phyloP scores from a whole-genome alignment of 495 filamentous ascomycete species.

The Trichoderma gamsii region DNA sequence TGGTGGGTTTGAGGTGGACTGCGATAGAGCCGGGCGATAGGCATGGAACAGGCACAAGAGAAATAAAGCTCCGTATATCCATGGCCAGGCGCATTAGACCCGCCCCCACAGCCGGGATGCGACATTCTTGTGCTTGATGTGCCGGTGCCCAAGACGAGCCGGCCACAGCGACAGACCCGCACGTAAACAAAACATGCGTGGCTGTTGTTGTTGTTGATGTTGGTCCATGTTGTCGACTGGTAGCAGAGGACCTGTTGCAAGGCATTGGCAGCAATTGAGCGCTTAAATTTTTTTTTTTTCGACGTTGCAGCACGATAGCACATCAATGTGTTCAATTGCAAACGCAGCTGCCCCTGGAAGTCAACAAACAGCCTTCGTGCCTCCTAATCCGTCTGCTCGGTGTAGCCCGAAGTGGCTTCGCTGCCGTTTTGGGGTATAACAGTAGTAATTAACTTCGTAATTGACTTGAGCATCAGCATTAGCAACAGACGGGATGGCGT shows the following conservation, averaged over 20 bases:
- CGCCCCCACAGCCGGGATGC: conserved; percentile 13
- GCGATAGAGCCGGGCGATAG: neutral
- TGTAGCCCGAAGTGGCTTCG: neutral
- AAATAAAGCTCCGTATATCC: neutral
- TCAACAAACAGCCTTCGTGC: no score
- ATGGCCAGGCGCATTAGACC: neutral
- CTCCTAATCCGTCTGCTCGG: conserved; percentile 1
- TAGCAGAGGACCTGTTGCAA: neutral
- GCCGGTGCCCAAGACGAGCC: neutral
- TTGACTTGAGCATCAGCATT: neutral
- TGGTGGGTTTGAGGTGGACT: conserved; percentile 2
- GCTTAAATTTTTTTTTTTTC: no score
- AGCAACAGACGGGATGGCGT: neutral
- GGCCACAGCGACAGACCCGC: neutral
- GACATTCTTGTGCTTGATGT: conserved; percentile 2
- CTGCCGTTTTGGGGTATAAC: neutral
- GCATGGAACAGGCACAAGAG: neutral
- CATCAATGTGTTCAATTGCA: no score
- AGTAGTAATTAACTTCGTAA: neutral
- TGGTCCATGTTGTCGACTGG: neutral
- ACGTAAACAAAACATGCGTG: neutral
- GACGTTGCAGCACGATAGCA: neutral
- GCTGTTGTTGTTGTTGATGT: neutral
- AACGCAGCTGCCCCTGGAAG: no score
- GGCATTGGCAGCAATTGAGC: no score